Evolutionary conservation across 805 yeast species (phyloP), one percentile per base, ranked within the genome.

Genomic region (Pichia gijzeniarum): DNA sequence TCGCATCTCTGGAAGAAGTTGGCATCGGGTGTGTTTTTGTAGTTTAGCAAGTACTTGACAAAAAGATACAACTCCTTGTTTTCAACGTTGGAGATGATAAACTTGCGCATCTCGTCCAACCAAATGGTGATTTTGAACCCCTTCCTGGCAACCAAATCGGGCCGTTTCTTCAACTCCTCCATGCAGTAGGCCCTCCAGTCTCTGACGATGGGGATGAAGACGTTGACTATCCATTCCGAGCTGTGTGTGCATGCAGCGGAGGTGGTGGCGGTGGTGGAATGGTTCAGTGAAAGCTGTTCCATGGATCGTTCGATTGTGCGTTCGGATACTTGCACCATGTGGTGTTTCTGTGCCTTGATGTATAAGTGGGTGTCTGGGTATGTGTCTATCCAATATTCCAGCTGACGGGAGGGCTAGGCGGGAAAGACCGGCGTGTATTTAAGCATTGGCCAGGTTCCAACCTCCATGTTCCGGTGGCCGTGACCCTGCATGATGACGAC

Each of bases 61-160:
- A 37, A 25, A 12, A 37, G 32, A 21, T 37, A 37, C 10, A 37
- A 5, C 22, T 37, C 40, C 16, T 37, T 37, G 22, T 37, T 37
- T 5, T 37, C 40, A 8, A 37, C 22, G 17, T 21, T 37, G 14
- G 13, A 10, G 16, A 37, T 37, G 8, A 37, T 19, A 22, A 37
- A 37, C 32, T 37, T 37, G 19, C 25, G 21, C 40, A 37, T 37
- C n/a, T 37, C 40, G 16, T 37, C 33, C 4, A 37, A n/a, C 40
- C 40, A 37, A 18, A 37, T 20, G 6, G 40, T 37, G 22, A 37
- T 37, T 30, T 37, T 37, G 16, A 37, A 37, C 6, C 40, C 40
- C n/a, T 37, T 37, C 32, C 32, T 7, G 16, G 40, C 40, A 22
- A 37, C n/a, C 14, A 37, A 22, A 18, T 37, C 40, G 16, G 40